These are phyloP conservation scores for Aspergillus caelatus DNA, from an alignment of 2,329 filamentous ascomycete genomes.

Conservation along the genomic window DNA sequence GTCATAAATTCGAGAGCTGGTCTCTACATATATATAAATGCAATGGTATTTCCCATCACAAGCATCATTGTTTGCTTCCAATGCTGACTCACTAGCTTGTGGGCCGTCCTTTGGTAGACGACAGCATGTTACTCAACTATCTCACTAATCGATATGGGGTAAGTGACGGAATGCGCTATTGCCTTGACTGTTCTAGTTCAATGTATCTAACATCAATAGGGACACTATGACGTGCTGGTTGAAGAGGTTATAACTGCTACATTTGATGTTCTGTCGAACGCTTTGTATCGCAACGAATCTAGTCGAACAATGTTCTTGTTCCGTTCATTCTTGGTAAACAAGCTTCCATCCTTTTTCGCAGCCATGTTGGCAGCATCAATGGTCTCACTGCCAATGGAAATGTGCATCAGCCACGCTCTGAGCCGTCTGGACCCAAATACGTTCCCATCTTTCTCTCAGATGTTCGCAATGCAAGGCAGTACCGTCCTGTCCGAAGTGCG, in stretches of 20 bases:
- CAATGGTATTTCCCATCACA: slow-evolving; percentile 60
- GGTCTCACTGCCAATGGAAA: slow-evolving; percentile 61
- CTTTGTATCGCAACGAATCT: slow-evolving; percentile 71
- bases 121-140: slow-evolving; percentile 75
- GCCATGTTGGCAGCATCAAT: slow-evolving; percentile 61
- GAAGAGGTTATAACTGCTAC: slow-evolving; percentile 84
- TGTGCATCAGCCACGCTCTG: slow-evolving; percentile 69
- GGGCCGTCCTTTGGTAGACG: slow-evolving; percentile 80
- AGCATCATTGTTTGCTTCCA: not conserved
- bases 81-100: slow-evolving; percentile 64
- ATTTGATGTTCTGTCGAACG: slow-evolving; percentile 87
- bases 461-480: slow-evolving; percentile 63
- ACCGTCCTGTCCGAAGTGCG: slow-evolving; percentile 68
- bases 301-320: slow-evolving; percentile 68
- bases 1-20: slow-evolving; percentile 76
- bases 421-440: slow-evolving; percentile 63
- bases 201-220: slow-evolving; percentile 48
- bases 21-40: slow-evolving; percentile 82
- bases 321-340: slow-evolving; percentile 83
- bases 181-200: not conserved
- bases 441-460: slow-evolving; percentile 66
- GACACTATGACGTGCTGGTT: slow-evolving; percentile 74
- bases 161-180: slow-evolving; percentile 24
- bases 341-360: slow-evolving; percentile 64
- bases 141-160: slow-evolving; percentile 83